These are phyloP conservation scores for Tricladium varicosporioides DNA, from an alignment of 2,329 filamentous ascomycete species.

Conservation along the genomic window DNA sequence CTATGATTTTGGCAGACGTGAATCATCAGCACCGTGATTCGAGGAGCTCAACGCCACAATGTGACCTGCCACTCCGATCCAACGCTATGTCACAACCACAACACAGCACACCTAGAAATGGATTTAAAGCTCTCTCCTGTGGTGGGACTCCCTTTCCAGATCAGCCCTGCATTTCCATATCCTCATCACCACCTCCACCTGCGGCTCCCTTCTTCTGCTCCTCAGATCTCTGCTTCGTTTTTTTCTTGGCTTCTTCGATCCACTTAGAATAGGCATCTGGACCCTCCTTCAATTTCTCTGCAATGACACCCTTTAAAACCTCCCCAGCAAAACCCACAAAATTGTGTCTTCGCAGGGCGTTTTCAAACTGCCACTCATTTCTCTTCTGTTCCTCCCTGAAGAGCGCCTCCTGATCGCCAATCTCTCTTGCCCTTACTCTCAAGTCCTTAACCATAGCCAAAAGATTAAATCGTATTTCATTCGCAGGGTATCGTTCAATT, in stretches of 20 bases:
- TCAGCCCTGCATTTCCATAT: constrained; percentile 25
- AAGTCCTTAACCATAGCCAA: constrained; percentile 88
- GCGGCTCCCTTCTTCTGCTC: constrained; percentile 30
- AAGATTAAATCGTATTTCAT: constrained; percentile 94
- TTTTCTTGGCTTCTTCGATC: constrained; percentile 65
- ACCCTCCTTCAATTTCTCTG: constrained; percentile 65
- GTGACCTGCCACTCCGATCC: constrained; percentile 9
- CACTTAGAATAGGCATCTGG: constrained; percentile 67
- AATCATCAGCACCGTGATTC: neutral
- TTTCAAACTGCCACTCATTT: constrained; percentile 89
- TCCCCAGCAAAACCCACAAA: constrained; percentile 95
- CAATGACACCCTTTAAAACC: constrained; percentile 82
- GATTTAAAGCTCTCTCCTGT: neutral
- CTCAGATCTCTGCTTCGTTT: constrained; percentile 43
- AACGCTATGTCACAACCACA: constrained; percentile 15
- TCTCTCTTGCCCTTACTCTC: constrained; percentile 71
- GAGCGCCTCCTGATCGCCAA: constrained; percentile 78
- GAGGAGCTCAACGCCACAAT: neutral
- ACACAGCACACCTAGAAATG: constrained; percentile 5
- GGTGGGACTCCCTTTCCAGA: neutral
- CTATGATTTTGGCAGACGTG: neutral
- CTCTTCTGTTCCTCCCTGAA: constrained; percentile 81
- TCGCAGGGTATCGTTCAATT: constrained; percentile 78
- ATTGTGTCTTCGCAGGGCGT: constrained; percentile 86
- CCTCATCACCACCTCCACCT: constrained; percentile 27